Conservation (phyloP, 108 stramenopile species). For the Aurantiochytrium sp. region DNA sequence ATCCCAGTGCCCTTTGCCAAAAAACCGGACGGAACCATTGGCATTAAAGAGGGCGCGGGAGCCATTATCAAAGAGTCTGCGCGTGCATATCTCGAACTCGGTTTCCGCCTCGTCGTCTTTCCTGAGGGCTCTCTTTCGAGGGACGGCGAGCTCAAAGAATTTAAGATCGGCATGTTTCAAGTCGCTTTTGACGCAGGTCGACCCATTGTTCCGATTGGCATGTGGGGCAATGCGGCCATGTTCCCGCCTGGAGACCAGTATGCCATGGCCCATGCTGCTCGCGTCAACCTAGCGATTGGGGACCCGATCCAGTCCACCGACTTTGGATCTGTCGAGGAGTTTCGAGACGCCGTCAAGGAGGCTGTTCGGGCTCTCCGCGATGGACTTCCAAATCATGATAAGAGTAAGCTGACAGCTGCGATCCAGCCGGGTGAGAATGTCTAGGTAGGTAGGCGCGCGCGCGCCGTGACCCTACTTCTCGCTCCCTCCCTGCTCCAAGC, state of each 20-base stretch:
- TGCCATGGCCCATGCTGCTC: neutral
- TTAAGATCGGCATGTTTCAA: neutral
- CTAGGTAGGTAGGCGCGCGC: too few relatives aligned
- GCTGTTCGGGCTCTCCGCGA: neutral
- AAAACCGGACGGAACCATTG: neutral
- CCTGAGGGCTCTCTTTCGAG: neutral
- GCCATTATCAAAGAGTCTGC: neutral
- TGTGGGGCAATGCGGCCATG: neutral
- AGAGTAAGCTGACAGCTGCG: neutral
- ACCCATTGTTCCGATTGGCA: neutral
- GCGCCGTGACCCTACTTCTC: too few relatives aligned
- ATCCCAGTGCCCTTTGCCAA: neutral
- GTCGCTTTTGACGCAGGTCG: neutral
- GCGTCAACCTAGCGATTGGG: neutral
- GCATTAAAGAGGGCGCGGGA: neutral
- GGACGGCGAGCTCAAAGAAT: neutral
- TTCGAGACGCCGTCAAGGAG: neutral
- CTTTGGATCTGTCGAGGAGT: neutral
- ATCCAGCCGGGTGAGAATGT: too few relatives aligned
- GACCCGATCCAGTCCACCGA: neutral
- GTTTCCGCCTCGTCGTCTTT: neutral
- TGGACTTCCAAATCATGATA: neutral
- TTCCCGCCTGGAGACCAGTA: slow-evolving; percentile 5
- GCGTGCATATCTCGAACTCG: neutral
- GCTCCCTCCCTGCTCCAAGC: too few relatives aligned